Conservation (phyloP, 2,329 filamentous ascomycete species). For the Penicillium sp. region DNA sequence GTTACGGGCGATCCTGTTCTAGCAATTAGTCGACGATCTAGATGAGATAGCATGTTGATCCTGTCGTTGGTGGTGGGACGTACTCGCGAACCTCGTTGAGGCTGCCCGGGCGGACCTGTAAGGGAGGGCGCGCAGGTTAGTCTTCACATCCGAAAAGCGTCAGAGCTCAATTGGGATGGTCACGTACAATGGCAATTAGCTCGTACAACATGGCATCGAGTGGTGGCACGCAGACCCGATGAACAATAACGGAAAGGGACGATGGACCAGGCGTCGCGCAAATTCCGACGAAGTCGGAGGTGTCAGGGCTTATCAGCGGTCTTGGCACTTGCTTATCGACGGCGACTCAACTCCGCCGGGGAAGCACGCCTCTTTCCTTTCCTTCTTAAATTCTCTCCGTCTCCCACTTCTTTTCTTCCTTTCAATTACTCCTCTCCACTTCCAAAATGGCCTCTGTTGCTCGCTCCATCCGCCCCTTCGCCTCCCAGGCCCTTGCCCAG, state of each 20-base stretch:
- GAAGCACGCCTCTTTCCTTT: constrained; percentile 35
- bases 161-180: neutral
- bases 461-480: constrained; percentile 44
- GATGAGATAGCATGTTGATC: constrained; percentile 12
- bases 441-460: constrained; percentile 47
- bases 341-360: constrained; percentile 33
- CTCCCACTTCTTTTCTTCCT: constrained; percentile 26
- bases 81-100: constrained; percentile 95
- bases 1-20: constrained; percentile 79
- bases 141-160: neutral
- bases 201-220: constrained; percentile 84
- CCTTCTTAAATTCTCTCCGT: constrained; percentile 38
- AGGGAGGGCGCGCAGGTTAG: constrained; percentile 24
- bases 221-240: constrained; percentile 31
- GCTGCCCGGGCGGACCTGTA: constrained; percentile 87
- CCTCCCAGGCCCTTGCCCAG: constrained; percentile 45
- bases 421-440: constrained; percentile 15
- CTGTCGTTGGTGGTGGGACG: constrained; percentile 40
- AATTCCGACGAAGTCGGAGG: constrained; percentile 35
- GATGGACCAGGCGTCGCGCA: constrained; percentile 29
- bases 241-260: constrained; percentile 23
- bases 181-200: constrained; percentile 87
- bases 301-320: constrained; percentile 34
- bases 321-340: constrained; percentile 39
- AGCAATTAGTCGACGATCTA: constrained; percentile 14